Evolutionary conservation across 106 monocot species (phyloP), one percentile per base, ranked within the genome.

Genomic region (Apostasia ramifera): DNA sequence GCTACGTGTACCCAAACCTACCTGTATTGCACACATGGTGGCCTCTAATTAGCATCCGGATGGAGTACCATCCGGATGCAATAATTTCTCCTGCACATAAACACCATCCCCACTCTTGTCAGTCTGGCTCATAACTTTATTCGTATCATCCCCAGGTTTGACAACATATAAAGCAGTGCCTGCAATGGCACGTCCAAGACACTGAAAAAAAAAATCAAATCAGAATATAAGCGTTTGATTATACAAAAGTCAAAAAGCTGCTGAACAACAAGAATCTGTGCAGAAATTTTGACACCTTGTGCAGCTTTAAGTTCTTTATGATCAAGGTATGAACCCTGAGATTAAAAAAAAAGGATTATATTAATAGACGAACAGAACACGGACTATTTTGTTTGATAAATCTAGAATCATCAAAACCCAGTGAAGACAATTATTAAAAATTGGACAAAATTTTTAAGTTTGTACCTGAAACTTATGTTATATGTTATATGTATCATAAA

Each of bases 41-140:
- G 26, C 26, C 26, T 26, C 26, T 26, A 26, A 26, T 26, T 26
- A 26, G 26, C 26, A 26, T 26, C 26, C 26, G 26, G 26, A 26
- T 26, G 26, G n/a, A n/a, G n/a, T n/a, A n/a, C n/a, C 26, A 26
- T 26, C 26, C 26, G 26, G 26, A 26, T 26, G 26, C 26, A 26
- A 26, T 26, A 26, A 26, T 26, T 26, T 26, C 26, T 26, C 26
- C 26, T 26, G 26, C 26, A 98, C 89, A 72, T 90, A 98, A 37
- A 98, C 97, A 64, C 97, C 97, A 70, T 98, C 97, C 14, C 92
- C 92, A 67, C 86, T 85, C 67, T 90, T 98, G 73, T 93, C 92
- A 56, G 93, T 98, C 44, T 85, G 73, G 64, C 75, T 73, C 89
- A 89, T 89, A 2, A 93, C 89, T 75, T 65, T 87, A 4, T 87